phyloP scores from a whole-genome alignment of 1,284 basidiomycete genomes.

The Trichosporon sp. region DNA sequence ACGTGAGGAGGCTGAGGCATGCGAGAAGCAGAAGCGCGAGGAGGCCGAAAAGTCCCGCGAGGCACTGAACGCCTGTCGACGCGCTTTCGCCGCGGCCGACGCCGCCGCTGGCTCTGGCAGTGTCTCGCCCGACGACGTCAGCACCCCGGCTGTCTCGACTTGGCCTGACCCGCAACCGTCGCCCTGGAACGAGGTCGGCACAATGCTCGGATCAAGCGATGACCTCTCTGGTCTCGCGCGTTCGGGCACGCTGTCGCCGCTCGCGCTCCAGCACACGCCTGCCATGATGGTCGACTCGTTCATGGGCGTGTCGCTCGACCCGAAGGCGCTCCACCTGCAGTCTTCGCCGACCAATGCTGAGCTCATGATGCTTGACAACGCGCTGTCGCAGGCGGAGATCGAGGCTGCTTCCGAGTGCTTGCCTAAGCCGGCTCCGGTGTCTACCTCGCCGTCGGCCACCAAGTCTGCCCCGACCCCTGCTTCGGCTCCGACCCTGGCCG shows the following conservation, averaged over 20 bases:
- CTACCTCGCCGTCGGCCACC: background rate
- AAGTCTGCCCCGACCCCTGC: slow-evolving; percentile 1
- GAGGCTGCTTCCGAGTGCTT: slow-evolving; percentile 14
- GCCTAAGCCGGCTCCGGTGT: background rate
- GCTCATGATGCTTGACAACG: slow-evolving; percentile 28
- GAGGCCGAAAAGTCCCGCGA: slow-evolving; percentile 33
- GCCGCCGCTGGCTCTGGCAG: slow-evolving; percentile 10
- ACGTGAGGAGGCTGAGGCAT: slow-evolving; percentile 35
- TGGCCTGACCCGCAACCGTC: slow-evolving; percentile 8
- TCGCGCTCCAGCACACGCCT: slow-evolving; percentile 28
- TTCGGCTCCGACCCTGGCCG: background rate
- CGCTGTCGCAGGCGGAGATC: slow-evolving; percentile 29
- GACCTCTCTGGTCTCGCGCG: background rate
- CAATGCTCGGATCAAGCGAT: background rate
- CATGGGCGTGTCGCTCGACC: slow-evolving; percentile 17
- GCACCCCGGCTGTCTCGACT: slow-evolving; percentile 2
- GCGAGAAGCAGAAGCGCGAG: slow-evolving; percentile 35
- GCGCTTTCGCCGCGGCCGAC: slow-evolving; percentile 20
- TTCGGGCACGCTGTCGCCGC: slow-evolving; percentile 25
- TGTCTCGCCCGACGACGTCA: slow-evolving; percentile 9
- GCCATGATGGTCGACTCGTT: slow-evolving; percentile 1
- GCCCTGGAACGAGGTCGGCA: slow-evolving; percentile 16
- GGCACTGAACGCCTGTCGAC: slow-evolving; percentile 35
- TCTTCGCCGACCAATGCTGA: slow-evolving; percentile 14
- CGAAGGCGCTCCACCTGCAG: slow-evolving; percentile 20